Evolutionary conservation across 1,284 basidiomycete genomes (phyloP).

Genomic region (Trametes polyzona): DNA sequence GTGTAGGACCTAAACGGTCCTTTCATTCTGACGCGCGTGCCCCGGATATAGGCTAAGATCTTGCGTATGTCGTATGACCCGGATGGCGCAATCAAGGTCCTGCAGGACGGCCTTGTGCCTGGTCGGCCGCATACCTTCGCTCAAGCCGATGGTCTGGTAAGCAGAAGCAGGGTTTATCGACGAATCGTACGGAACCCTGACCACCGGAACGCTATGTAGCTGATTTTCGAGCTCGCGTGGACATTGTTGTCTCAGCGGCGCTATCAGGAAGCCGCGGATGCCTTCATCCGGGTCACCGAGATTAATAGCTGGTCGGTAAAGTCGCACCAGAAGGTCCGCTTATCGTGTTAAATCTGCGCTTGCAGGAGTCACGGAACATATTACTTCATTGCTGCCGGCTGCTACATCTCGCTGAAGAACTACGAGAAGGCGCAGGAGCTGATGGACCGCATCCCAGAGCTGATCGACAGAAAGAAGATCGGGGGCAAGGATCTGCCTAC

Average conservation of each 20-base stretch:
- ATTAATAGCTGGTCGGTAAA: conserved; percentile 66
- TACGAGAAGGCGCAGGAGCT: conserved; percentile 57
- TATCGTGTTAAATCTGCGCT: not conserved
- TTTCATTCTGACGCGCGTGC: not conserved
- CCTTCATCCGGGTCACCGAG: conserved; percentile 65
- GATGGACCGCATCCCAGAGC: conserved; percentile 62
- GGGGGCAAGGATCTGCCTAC: conserved; percentile 71
- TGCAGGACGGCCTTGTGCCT: conserved; percentile 61
- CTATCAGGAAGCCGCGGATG: conserved; percentile 68
- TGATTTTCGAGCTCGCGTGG: conserved; percentile 81
- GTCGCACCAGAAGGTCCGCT: not conserved
- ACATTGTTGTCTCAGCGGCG: conserved; percentile 64
- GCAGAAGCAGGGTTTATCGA: conserved; percentile 19
- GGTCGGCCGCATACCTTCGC: conserved; percentile 57
- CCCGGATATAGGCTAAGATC: conserved; percentile 64
- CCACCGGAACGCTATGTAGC: conserved; percentile 42
- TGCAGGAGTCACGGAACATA: conserved; percentile 77
- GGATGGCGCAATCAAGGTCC: conserved; percentile 61
- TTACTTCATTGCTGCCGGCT: conserved; percentile 73
- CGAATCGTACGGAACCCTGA: not conserved
- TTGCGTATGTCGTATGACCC: conserved; percentile 70
- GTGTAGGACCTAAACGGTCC: not conserved
- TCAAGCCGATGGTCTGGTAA: conserved; percentile 73
- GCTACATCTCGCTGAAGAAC: conserved; percentile 58
- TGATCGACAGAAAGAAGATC: conserved; percentile 64